Evolutionary conservation across 306 rosid genomes (phyloP), one percentile per base, ranked within the genome.

Genomic region (Gillenia trifoliata): DNA sequence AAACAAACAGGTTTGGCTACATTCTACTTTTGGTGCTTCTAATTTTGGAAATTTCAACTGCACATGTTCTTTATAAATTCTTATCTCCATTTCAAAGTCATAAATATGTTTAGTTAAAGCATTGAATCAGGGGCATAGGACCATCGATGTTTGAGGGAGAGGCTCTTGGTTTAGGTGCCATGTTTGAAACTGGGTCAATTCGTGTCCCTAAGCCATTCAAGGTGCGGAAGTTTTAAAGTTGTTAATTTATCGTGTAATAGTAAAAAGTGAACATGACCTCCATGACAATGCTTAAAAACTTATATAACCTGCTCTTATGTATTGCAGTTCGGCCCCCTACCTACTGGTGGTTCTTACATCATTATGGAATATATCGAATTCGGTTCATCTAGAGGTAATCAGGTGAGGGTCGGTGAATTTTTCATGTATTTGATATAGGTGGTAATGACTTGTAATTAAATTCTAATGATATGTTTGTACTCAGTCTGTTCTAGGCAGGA

Each of bases 131-230:
- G 92, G 86, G 94, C 60, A 89, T 93, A 52, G 98, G 96, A 73
- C 86, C 94, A 34, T 87, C 94, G 19, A 93, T 93, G 97, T 93
- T 93, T 87, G 96, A 91, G 80, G 98, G 87, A 29, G 98, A 93
- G 84, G 96, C 97, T 68, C 96, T 91, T 75, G 97, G 98, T 70
- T 83, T 93, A 85, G 87, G 86, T 62, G 98, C 94, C 59, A 93
- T 93, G 96, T 93, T 80, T 66, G 91, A 89, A 74, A 88, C 96
- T 0, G 15, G 82, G 77, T 65, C 96, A 15, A 91, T 93, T 59
- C 85, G 91, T 40, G 97, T 93, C 52, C 98, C 98, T 77, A 83
- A 81, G 81, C 98, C 98, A 8, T 91, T 75, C 79, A 93, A 93
- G 98, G 98, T 93, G 19, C 28, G 49, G 49, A 80, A 59, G 80